Evolutionary conservation across 1,284 basidiomycete genomes (phyloP).

Genomic region (Pseudozyma thailandica): DNA sequence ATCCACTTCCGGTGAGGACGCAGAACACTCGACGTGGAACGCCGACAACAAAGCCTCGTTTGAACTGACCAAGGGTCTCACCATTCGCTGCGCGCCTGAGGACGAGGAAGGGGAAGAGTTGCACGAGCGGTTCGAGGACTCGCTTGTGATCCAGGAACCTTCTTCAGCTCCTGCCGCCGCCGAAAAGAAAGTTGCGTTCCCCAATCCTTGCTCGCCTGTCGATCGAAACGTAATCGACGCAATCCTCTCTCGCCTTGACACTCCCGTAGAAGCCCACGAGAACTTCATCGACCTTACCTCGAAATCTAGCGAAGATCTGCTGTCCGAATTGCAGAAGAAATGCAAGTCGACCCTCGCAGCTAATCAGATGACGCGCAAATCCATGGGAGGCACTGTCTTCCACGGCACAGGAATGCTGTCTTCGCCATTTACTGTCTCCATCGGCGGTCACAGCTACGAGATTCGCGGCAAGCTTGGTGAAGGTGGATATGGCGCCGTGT

Average conservation of each 20-base stretch:
- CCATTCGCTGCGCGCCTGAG: constrained; percentile 27
- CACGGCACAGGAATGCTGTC: constrained; percentile 33
- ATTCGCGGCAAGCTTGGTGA: constrained; percentile 90
- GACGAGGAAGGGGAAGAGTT: constrained; percentile 22
- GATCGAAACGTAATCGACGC: constrained; percentile 76
- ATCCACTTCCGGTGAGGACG: constrained; percentile 34
- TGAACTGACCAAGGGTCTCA: constrained; percentile 48
- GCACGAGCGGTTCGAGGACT: constrained; percentile 37
- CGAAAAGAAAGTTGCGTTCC: constrained; percentile 63
- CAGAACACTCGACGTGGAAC: constrained; percentile 36
- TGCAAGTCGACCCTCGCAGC: constrained; percentile 66
- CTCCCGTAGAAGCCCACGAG: constrained; percentile 72
- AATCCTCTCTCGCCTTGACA: constrained; percentile 76
- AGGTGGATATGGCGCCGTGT: constrained; percentile 95
- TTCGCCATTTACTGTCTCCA: constrained; percentile 20
- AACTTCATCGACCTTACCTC: constrained; percentile 76
- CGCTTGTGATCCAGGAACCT: constrained; percentile 30
- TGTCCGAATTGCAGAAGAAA: constrained; percentile 74
- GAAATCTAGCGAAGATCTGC: constrained; percentile 72
- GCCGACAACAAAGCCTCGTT: constrained; percentile 39
- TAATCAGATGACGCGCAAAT: constrained; percentile 60
- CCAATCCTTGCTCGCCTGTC: constrained; percentile 90
- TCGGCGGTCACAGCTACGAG: constrained; percentile 36
- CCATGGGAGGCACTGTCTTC: constrained; percentile 54
- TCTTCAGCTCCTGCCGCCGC: not conserved